Conservation (phyloP, 768 basidiomycete genomes). For the Macrolepiota fuliginosa region DNA sequence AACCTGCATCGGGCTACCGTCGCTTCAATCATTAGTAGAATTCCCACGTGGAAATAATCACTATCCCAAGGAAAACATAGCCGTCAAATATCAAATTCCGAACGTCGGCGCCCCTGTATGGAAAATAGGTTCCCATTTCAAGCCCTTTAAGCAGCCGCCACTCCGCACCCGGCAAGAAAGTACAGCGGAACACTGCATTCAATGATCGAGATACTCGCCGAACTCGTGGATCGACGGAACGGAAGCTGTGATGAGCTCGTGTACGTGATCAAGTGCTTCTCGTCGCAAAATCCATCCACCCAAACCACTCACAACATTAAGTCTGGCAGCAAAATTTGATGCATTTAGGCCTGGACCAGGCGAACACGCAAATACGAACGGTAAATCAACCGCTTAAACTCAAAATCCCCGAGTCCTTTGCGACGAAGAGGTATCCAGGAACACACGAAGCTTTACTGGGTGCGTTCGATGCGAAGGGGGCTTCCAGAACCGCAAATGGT, state of each 20-base stretch:
- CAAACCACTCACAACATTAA: too few relatives aligned
- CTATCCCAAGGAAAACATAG: not conserved
- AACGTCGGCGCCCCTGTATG: not conserved
- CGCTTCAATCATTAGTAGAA: not conserved
- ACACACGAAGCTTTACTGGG: not conserved
- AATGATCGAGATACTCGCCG: not conserved
- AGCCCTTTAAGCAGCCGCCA: not conserved
- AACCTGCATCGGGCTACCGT: not conserved
- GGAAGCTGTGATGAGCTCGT: not conserved
- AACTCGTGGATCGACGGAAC: not conserved
- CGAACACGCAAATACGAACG: too few relatives aligned
- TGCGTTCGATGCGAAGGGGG: not conserved
- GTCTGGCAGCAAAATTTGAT: not conserved
- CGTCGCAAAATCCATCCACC: too few relatives aligned
- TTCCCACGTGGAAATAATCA: not conserved
- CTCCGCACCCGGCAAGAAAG: not conserved
- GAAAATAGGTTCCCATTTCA: conserved; percentile 4
- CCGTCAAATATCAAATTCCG: not conserved
- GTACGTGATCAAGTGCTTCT: not conserved
- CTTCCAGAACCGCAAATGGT: not conserved
- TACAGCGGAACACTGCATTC: not conserved
- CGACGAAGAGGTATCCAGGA: not conserved
- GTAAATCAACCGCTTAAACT: too few relatives aligned
- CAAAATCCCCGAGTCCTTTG: too few relatives aligned
- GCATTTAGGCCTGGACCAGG: too few relatives aligned